Conservation (phyloP, 2,329 filamentous ascomycete genomes). For the Grosmannia serpens region DNA sequence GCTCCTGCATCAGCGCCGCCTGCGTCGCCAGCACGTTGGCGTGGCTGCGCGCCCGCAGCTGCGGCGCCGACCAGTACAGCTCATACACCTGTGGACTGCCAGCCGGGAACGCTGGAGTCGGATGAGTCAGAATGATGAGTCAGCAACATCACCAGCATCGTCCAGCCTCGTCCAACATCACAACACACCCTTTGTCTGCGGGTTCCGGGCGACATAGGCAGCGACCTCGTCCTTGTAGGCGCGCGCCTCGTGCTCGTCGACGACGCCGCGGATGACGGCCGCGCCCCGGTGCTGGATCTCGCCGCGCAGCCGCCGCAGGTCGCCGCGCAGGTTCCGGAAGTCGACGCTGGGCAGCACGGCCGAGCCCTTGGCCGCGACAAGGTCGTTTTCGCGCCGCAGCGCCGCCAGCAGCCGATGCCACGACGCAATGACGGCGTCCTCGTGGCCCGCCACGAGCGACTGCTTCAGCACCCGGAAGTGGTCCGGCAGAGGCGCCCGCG, state of each 20-base stretch:
- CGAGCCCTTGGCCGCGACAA: slow-evolving; percentile 32
- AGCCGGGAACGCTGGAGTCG: slow-evolving; percentile 46
- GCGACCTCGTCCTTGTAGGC: slow-evolving; percentile 53
- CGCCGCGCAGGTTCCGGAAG: slow-evolving; percentile 31
- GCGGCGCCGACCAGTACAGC: slow-evolving; percentile 62
- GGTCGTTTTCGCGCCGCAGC: slow-evolving; percentile 19
- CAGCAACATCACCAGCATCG: too few species aligned
- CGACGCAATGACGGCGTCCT: slow-evolving; percentile 28
- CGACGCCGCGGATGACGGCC: slow-evolving; percentile 53
- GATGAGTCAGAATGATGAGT: neutral
- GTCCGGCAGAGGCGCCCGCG: slow-evolving; percentile 35
- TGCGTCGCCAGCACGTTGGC: slow-evolving; percentile 52
- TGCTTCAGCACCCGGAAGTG: slow-evolving; percentile 45
- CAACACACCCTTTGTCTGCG: slow-evolving; percentile 38
- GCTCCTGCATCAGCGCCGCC: slow-evolving; percentile 43
- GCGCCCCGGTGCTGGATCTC: slow-evolving; percentile 51
- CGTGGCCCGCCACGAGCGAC: slow-evolving; percentile 37
- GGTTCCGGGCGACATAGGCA: slow-evolving; percentile 54
- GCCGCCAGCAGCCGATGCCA: slow-evolving; percentile 16
- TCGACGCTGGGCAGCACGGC: slow-evolving; percentile 40
- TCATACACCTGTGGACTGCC: slow-evolving; percentile 61
- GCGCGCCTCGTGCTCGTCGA: slow-evolving; percentile 51
- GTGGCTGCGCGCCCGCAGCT: slow-evolving; percentile 56
- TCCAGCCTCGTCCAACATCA: too few species aligned
- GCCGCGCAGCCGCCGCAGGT: slow-evolving; percentile 22